Evolutionary conservation across 176 grass and related monocot species (phyloP).

Genomic region (Aegilops bicornis): DNA sequence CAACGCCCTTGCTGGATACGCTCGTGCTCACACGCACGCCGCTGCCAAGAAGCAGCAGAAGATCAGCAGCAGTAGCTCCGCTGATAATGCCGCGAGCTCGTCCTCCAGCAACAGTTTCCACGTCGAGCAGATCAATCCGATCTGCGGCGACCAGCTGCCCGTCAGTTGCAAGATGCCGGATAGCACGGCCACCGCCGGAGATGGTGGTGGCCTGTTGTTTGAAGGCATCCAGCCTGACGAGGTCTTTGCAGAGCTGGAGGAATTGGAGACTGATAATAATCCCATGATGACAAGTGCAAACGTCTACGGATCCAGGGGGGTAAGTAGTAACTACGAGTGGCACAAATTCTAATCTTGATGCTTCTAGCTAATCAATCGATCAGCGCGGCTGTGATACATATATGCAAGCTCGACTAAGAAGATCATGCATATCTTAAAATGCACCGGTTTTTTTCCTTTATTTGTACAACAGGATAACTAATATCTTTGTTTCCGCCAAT

Average conservation of each 20-base stretch:
- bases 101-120: background rate
- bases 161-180: background rate
- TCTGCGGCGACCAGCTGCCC: background rate
- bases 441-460: background rate
- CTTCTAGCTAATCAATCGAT: background rate
- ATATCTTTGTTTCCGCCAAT: background rate
- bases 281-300: constrained; percentile 4
- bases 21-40: constrained; percentile 49
- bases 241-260: constrained; percentile 51
- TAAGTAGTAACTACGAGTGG: constrained; percentile 36
- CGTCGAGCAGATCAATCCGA: background rate
- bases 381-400: background rate
- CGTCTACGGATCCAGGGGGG: constrained; percentile 22
- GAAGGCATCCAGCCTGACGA: constrained; percentile 39
- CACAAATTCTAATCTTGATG: constrained; percentile 23
- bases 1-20: constrained; percentile 81
- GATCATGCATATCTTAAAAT: constrained; percentile 21
- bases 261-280: constrained; percentile 37
- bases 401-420: background rate
- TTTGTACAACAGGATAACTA: constrained; percentile 11
- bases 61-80: background rate
- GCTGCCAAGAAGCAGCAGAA: constrained; percentile 38
- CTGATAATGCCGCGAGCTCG: background rate
- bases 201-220: background rate
- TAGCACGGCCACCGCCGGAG: background rate